phyloP scores from a whole-genome alignment of 1,284 basidiomycete species.

The Rhodotorula sp. region DNA sequence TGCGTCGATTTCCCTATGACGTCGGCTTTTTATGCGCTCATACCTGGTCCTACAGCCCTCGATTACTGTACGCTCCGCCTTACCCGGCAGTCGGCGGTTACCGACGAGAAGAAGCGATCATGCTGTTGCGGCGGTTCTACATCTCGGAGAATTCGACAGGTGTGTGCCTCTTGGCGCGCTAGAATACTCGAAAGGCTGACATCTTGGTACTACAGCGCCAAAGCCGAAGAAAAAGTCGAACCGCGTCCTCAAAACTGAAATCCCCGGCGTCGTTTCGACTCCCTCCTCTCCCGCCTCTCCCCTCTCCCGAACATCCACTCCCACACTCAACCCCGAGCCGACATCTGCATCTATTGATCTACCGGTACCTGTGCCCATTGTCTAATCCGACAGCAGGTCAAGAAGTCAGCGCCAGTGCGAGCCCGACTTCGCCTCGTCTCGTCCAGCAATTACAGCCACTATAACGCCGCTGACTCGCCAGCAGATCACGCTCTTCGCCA shows the following conservation, averaged over 20 bases:
- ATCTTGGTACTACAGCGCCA: conserved; percentile 58
- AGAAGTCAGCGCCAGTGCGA: too few species aligned
- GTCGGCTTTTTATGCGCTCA: background rate
- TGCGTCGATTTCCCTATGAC: conserved; percentile 46
- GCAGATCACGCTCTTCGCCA: too few species aligned
- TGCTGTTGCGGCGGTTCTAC: conserved; percentile 91
- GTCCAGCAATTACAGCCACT: too few species aligned
- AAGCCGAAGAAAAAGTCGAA: conserved; percentile 68
- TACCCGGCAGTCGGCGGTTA: conserved; percentile 81
- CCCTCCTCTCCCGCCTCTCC: background rate
- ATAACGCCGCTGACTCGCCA: too few species aligned
- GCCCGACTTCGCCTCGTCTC: too few species aligned
- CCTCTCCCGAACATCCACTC: background rate
- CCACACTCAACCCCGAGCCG: too few species aligned
- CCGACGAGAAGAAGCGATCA: conserved; percentile 87
- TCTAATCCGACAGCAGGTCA: too few species aligned
- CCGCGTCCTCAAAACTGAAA: conserved; percentile 66
- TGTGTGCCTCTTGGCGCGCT: conserved; percentile 48
- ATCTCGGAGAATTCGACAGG: conserved; percentile 92
- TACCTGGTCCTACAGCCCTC: conserved; percentile 30
- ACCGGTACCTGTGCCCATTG: too few species aligned
- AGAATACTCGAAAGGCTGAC: too few species aligned
- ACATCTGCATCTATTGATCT: too few species aligned
- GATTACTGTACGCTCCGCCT: conserved; percentile 57
- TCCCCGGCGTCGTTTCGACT: conserved; percentile 45